phyloP scores from a whole-genome alignment of 495 filamentous ascomycete species.

The Lindgomyces ingoldianus region DNA sequence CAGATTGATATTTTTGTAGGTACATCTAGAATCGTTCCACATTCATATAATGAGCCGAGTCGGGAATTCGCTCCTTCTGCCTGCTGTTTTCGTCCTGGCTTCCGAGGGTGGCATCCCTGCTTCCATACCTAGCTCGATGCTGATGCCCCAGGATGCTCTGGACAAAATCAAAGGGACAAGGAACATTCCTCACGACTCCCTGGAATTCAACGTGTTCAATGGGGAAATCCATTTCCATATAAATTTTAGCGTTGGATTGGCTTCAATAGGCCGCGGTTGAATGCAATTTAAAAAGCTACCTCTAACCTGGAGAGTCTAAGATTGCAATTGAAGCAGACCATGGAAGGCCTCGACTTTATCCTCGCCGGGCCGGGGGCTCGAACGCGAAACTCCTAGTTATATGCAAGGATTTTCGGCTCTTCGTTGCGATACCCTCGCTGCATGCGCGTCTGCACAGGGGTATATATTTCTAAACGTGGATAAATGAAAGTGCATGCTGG shows the following conservation, averaged over 20 bases:
- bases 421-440: conserved; percentile 10
- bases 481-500: conserved; percentile 18
- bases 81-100: not conserved
- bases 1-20: not conserved
- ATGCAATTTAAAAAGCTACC: conserved; percentile 8
- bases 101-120: conserved; percentile 1
- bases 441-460: conserved; percentile 13
- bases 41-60: not conserved
- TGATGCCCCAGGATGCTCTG: not conserved
- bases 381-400: not conserved
- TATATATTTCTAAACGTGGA: conserved; percentile 16
- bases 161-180: not conserved
- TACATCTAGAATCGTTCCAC: not conserved
- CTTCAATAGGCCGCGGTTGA: conserved; percentile 2
- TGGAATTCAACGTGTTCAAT: not conserved
- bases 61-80: not conserved
- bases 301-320: not conserved
- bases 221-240: not conserved
- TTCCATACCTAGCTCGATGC: not conserved
- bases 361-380: conserved; percentile 20
- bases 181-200: not conserved
- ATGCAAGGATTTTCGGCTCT: conserved; percentile 25
- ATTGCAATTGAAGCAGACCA: conserved; percentile 4
- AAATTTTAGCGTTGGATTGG: not conserved
- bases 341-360: conserved; percentile 21